Evolutionary conservation across 2,329 filamentous ascomycete species (phyloP).

Genomic region (Trichoderma breve): DNA sequence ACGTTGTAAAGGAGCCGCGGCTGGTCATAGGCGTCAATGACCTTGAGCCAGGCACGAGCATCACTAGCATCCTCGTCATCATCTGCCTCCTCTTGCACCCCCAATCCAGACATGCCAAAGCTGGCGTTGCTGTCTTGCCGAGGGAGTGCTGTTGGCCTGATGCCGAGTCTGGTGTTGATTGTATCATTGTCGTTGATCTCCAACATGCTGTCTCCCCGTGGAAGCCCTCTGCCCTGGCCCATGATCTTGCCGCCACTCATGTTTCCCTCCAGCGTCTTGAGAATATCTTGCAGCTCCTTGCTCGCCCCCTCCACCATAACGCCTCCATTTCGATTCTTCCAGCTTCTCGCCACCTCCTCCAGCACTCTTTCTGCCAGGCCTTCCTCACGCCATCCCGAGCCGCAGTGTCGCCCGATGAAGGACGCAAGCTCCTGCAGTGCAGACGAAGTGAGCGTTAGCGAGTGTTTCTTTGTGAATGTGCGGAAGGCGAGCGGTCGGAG

Average conservation of each 20-base stretch:
- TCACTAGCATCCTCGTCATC: constrained; percentile 63
- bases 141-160: constrained; percentile 44
- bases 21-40: constrained; percentile 81
- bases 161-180: constrained; percentile 54
- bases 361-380: constrained; percentile 88
- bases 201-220: constrained; percentile 60
- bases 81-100: constrained; percentile 48
- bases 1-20: constrained; percentile 75
- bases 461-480: constrained; percentile 96
- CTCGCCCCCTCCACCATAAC: constrained; percentile 86
- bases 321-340: constrained; percentile 86
- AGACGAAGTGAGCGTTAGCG: constrained; percentile 83
- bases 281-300: constrained; percentile 73
- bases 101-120: constrained; percentile 57
- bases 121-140: constrained; percentile 65
- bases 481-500: constrained; percentile 89
- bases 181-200: constrained; percentile 54
- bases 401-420: constrained; percentile 92
- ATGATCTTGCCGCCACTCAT: constrained; percentile 81
- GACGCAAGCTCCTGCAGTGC: constrained; percentile 80
- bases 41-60: constrained; percentile 77
- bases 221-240: constrained; percentile 49
- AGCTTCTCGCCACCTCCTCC: constrained; percentile 85
- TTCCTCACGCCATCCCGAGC: constrained; percentile 94
- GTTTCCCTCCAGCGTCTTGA: constrained; percentile 79